Base-by-base conservation (phyloP, 2,329 filamentous ascomycete species). In the Diaporthe vexans region DNA sequence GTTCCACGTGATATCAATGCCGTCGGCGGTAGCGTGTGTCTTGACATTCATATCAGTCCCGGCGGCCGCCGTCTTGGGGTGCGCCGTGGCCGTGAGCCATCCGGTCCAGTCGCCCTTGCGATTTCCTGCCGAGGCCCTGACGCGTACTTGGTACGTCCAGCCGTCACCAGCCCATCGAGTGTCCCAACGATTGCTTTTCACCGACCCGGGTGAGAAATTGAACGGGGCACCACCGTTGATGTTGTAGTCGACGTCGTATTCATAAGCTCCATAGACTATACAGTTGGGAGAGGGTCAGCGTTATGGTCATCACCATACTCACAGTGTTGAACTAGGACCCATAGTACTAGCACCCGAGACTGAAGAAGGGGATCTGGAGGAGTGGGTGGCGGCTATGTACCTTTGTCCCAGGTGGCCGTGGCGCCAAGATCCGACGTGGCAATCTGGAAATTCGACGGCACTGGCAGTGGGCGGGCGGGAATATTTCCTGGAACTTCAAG, bases 341-440 rank as follows among this genome's bases (percentile, higher is more conserved):
- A 52, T 24, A 24, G 48, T 24, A 24, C 48, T 26, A 24, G 48
- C 9, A 52, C n/a, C 48, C 3, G 48, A 26, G 48, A 24, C 3
- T 52, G 35, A 19, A 52, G 2, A 26, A 24, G 6, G 21, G 13
- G 9, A n/a, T 2, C 11, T 26, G 21, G n/a, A 3, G 48, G n/a
- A 26, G 11, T 52, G 21, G 21, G 13, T 52, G 9, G n/a, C 1
- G 21, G 8, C 8, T 13, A 52, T 52, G 8, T 52, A 52, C 48
- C 48, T 52, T 52, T 52, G 43, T 67, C 61, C 61, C 61, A 67
- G 19, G 61, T 67, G 33, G 43, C 61, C 26, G 43, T 26, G 61
- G 43, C 43, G 61, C 61, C 61, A 19, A 40, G 26, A 46, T 37
- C 35, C 33, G 40, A 29, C 33, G 61, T 40, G 26, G 13, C 40